Evolutionary conservation across 495 filamentous ascomycete species (phyloP).

Genomic region (Neurospora sp.): DNA sequence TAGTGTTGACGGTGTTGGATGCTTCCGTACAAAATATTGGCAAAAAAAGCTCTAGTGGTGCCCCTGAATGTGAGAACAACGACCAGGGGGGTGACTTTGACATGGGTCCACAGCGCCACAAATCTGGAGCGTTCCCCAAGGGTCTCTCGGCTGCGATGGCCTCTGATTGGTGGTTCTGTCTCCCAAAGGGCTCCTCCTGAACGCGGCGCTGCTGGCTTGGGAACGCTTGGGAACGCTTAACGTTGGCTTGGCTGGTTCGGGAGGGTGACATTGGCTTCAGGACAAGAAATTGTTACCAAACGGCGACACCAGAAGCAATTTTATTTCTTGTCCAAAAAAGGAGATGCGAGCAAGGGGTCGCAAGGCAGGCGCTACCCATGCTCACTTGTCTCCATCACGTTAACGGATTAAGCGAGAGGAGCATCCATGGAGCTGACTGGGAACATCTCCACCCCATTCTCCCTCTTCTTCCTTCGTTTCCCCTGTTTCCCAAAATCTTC

Average conservation of each 20-base stretch:
- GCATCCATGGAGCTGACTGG: neutral
- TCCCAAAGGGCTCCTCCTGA: neutral
- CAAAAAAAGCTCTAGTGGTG: neutral
- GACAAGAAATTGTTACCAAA: neutral
- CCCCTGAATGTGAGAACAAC: neutral
- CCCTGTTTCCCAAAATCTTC: neutral
- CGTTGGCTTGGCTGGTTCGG: neutral
- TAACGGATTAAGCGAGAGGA: neutral
- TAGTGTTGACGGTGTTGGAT: neutral
- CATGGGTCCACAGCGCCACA: conserved; percentile 6
- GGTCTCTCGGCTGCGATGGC: neutral
- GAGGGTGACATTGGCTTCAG: neutral
- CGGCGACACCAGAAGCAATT: neutral
- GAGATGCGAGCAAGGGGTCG: neutral
- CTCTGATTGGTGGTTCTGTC: neutral
- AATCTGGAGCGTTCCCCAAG: conserved; percentile 1
- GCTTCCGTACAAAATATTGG: neutral
- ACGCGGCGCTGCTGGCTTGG: neutral
- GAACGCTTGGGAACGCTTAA: neutral
- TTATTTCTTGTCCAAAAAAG: neutral
- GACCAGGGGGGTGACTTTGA: neutral
- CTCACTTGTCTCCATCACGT: neutral
- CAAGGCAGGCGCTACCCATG: neutral
- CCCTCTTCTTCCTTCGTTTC: neutral
- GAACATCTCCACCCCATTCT: neutral